phyloP scores from a whole-genome alignment of 306 rosid genomes.

The Quercus dentata region DNA sequence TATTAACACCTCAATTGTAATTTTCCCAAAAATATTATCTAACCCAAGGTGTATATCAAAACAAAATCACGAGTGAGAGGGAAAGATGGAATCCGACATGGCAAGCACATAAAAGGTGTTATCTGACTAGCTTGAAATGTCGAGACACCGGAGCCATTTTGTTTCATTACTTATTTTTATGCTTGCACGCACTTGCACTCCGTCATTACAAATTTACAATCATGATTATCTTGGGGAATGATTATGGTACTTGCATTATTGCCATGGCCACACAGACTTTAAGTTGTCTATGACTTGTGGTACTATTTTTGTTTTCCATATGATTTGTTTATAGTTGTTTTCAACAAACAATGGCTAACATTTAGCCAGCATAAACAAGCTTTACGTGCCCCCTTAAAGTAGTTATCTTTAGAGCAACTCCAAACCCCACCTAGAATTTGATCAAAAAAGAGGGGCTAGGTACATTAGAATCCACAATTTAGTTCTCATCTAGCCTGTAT shows the following conservation, averaged over 20 bases:
- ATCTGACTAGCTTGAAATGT: conserved; percentile 31
- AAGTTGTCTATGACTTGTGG: conserved; percentile 14
- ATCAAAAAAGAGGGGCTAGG: conserved; percentile 10
- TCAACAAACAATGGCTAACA: neutral
- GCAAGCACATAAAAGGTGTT: conserved; percentile 32
- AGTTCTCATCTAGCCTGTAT: neutral
- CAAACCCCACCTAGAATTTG: conserved; percentile 3
- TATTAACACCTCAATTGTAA: too few relatives aligned
- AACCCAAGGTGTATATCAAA: neutral
- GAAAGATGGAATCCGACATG: conserved; percentile 49
- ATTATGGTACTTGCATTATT: conserved; percentile 15
- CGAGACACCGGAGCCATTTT: conserved; percentile 39
- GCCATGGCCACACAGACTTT: neutral
- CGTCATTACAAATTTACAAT: conserved; percentile 6
- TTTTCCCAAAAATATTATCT: too few relatives aligned
- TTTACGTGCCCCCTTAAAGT: neutral
- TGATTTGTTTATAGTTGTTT: neutral
- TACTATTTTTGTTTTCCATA: neutral
- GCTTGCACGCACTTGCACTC: neutral
- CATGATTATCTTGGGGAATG: conserved; percentile 6
- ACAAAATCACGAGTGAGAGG: neutral
- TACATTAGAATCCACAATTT: conserved; percentile 2
- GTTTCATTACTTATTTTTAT: conserved; percentile 6
- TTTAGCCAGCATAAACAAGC: neutral
- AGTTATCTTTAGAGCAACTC: neutral